Base-by-base conservation (phyloP, 306 rosid genomes). In the Lathyrus tuberosus region DNA sequence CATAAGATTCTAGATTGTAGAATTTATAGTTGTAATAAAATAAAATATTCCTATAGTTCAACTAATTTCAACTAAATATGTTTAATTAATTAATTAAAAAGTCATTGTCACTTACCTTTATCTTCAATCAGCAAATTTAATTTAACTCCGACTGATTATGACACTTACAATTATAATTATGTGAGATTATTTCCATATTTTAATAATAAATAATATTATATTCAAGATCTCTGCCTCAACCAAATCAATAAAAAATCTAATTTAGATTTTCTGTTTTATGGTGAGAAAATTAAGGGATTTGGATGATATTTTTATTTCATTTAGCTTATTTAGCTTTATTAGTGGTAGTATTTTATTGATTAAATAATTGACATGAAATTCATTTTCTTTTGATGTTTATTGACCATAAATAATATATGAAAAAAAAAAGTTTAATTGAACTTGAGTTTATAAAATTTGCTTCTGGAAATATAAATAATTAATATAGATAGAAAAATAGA, bases 371-470 rank as follows among this genome's bases (percentile, higher is more conserved):
- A 18, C 48, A 37, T 38, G 33, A 62, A 49, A 52, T 69, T 51
- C 75, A 76, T 69, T 48, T 47, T 43, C 80, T 10, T 59, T 61
- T 52, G 38, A 41, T 62, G 42, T 43, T 43, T 41, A 70, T 70
- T 70, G 67, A 69, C 80, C 66, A n/a, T 17, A 52, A 60, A 16
- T 61, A 59, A 53, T 47, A 26, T 48, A 31, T 69, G 16, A 6
- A 26, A 38, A 8, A 38, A 7, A 22, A 20, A 33, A 24, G 28
- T 6, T 35, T 35, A 35, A 20, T 10, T 26, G 33, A 10, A 70
- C 40, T 51, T 10, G 42, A 51, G 59, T 62, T 69, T 43, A 31
- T 31, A 22, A 54, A 77, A 47, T 44, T 65, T 77, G 68, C 30
- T 77, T 71, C 69, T 64, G 11, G 61, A 62, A 15, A 44, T 22